These are phyloP conservation scores for Canavalia ensiformis DNA, from an alignment of 306 rosid species.

Conservation along the genomic window DNA sequence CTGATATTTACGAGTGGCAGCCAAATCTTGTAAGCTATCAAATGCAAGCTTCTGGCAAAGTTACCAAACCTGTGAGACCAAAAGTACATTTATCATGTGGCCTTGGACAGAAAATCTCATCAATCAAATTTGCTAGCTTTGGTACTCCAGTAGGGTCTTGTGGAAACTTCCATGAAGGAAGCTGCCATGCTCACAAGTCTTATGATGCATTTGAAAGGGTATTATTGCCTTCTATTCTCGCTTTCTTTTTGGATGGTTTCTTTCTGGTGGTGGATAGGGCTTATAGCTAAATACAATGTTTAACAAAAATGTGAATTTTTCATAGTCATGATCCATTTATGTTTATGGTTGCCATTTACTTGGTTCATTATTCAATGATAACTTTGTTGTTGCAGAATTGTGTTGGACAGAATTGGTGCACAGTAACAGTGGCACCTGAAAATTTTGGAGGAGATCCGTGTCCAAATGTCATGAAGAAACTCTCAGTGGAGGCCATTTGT, in stretches of 20 bases:
- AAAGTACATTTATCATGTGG: conserved; percentile 89
- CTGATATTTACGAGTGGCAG: conserved; percentile 95
- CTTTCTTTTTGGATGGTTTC: not conserved
- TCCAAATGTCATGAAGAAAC: conserved; percentile 93
- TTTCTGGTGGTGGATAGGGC: not conserved
- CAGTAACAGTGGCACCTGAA: conserved; percentile 79
- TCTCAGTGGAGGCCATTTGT: conserved; percentile 91
- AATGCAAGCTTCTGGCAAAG: conserved; percentile 85
- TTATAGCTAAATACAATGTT: not conserved
- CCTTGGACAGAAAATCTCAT: conserved; percentile 84
- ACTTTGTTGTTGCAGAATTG: conserved; percentile 72
- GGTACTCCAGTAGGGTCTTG: conserved; percentile 90
- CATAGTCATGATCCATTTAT: conserved; percentile 17
- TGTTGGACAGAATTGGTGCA: conserved; percentile 82
- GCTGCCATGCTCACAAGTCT: conserved; percentile 92
- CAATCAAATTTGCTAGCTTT: conserved; percentile 93
- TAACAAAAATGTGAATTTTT: not conserved
- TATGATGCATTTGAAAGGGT: conserved; percentile 89
- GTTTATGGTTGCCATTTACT: not conserved
- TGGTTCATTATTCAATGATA: conserved; percentile 27
- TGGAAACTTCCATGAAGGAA: conserved; percentile 89
- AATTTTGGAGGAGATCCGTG: conserved; percentile 98
- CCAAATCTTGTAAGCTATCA: conserved; percentile 81
- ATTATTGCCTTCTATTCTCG: conserved; percentile 34
- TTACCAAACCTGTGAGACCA: conserved; percentile 75